Conservation (phyloP, 2,329 filamentous ascomycete species). For the Saccharata proteae region DNA sequence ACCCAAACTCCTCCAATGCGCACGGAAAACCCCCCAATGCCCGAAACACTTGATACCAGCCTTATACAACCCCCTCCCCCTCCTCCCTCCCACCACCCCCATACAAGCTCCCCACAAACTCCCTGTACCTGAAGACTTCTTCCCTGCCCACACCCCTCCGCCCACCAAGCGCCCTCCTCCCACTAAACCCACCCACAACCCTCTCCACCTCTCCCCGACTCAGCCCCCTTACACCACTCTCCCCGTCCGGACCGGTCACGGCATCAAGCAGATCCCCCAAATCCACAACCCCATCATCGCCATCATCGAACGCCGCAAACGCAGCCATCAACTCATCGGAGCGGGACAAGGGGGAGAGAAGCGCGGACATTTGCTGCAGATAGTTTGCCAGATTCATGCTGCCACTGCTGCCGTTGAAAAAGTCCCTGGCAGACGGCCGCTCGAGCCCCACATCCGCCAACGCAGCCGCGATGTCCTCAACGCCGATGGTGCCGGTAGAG, state of each 20-base stretch:
- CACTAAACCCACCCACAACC: constrained; percentile 77
- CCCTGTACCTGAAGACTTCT: constrained; percentile 87
- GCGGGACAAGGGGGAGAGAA: constrained; percentile 63
- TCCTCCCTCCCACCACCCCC: constrained; percentile 6
- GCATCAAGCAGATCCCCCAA: constrained; percentile 71
- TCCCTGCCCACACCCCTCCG: constrained; percentile 44
- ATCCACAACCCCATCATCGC: constrained; percentile 89
- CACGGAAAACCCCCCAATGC: neutral
- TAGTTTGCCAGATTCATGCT: constrained; percentile 78
- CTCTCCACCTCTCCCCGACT: constrained; percentile 69
- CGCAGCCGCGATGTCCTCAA: constrained; percentile 79
- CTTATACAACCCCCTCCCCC: constrained; percentile 1
- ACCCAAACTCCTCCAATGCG: too few species aligned
- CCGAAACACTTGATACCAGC: neutral
- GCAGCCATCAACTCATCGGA: constrained; percentile 74
- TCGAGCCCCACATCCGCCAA: constrained; percentile 76
- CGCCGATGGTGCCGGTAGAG: constrained; percentile 70
- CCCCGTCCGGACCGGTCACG: constrained; percentile 38
- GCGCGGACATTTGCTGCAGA: constrained; percentile 65
- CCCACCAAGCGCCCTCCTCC: constrained; percentile 63
- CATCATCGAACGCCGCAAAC: constrained; percentile 89
- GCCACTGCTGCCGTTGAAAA: constrained; percentile 62
- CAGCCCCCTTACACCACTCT: constrained; percentile 45
- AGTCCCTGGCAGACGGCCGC: constrained; percentile 58
- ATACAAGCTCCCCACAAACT: constrained; percentile 55